A percentile compares a stretch with the other conserved stretches of the same genome.
These are phyloP conservation scores for Dimocarpus longan DNA, from an alignment of 345 rosid species.

Conservation along the genomic window DNA sequence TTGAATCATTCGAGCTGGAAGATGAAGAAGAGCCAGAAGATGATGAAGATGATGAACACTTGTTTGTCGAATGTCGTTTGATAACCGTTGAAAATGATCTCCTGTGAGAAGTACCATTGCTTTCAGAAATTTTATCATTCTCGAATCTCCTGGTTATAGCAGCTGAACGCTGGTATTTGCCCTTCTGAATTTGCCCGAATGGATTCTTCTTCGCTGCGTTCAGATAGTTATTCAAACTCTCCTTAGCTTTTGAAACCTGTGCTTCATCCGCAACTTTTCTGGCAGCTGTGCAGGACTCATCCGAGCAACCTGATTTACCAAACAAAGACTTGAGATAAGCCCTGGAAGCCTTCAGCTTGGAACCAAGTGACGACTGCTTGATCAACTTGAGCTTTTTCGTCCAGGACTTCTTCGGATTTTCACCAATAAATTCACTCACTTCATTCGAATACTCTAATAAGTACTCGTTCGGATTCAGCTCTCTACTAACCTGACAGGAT, in stretches of 20 bases:
- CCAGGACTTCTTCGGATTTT: constrained; percentile 66
- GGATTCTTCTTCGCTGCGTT: constrained; percentile 38
- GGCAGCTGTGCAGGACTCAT: constrained; percentile 54
- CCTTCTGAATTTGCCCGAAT: constrained; percentile 53
- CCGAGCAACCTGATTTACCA: constrained; percentile 64
- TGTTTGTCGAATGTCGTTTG: constrained; percentile 53
- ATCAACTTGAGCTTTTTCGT: constrained; percentile 57
- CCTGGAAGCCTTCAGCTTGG: constrained; percentile 73
- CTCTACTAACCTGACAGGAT: constrained; percentile 74
- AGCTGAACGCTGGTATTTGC: constrained; percentile 44
- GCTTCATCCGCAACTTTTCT: constrained; percentile 56
- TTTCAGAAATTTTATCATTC: constrained; percentile 26
- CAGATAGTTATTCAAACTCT: constrained; percentile 26
- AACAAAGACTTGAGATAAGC: constrained; percentile 73
- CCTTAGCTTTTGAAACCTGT: constrained; percentile 38
- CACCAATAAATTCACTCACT: constrained; percentile 27
- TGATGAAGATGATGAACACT: constrained; percentile 37
- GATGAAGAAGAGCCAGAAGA: constrained; percentile 46
- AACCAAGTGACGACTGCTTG: constrained; percentile 59
- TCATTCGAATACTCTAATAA: constrained; percentile 40
- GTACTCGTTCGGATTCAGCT: constrained; percentile 66
- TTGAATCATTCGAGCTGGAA: constrained; percentile 39
- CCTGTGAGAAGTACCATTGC: constrained; percentile 43
- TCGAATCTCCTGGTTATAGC: constrained; percentile 22
- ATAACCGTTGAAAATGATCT: constrained; percentile 82